These are phyloP conservation scores for Solanum hybrid DNA, from an alignment of 305 asterid genomes.

Conservation along the genomic window DNA sequence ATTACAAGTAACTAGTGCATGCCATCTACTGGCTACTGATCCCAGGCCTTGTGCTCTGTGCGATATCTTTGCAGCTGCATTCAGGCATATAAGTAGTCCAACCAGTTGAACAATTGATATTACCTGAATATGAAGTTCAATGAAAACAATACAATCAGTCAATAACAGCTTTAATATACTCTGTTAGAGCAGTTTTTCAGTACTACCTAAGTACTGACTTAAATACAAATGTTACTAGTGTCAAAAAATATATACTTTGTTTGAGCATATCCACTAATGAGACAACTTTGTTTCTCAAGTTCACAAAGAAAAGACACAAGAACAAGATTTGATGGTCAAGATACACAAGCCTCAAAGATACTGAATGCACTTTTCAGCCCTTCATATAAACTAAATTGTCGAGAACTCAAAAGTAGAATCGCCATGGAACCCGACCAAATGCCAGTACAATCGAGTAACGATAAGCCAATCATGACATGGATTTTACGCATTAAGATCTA, in stretches of 20 bases:
- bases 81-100: constrained; percentile 62
- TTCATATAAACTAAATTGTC: background rate
- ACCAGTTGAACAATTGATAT: constrained; percentile 67
- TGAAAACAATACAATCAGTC: background rate
- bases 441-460: background rate
- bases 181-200: background rate
- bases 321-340: background rate
- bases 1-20: constrained; percentile 58
- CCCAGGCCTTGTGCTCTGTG: constrained; percentile 87
- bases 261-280: background rate
- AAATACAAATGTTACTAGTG: background rate
- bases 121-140: constrained; percentile 28
- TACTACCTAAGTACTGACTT: background rate
- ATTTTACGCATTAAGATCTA: background rate
- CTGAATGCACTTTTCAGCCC: background rate
- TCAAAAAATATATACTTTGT: background rate
- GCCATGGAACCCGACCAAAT: background rate
- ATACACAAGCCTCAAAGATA: background rate
- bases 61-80: constrained; percentile 81
- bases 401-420: background rate
- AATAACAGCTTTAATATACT: background rate
- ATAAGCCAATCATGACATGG: background rate
- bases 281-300: background rate
- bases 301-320: background rate
- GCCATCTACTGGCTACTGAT: constrained; percentile 77